Evolutionary conservation across 768 basidiomycete genomes (phyloP).

Genomic region (Russula olivacea): DNA sequence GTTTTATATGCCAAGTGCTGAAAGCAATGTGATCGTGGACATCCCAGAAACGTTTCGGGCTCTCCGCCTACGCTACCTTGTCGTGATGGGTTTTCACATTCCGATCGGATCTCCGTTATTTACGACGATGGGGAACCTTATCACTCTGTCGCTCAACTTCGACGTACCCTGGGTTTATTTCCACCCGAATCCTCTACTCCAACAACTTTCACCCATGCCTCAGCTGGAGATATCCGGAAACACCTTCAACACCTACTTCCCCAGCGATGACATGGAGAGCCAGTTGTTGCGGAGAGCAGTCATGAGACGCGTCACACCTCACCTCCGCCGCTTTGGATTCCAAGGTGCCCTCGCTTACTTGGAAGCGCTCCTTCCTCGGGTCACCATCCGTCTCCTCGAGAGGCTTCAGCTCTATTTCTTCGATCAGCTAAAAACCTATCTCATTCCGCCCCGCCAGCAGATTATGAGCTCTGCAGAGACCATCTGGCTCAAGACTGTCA

Average conservation of each 20-base stretch:
- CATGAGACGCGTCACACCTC: not conserved
- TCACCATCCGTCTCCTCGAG: not conserved
- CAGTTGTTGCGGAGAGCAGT: not conserved
- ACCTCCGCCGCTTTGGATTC: not conserved
- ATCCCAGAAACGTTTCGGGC: not conserved
- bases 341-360: not conserved
- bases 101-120: not conserved
- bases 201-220: not conserved
- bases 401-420: not conserved
- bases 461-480: not conserved
- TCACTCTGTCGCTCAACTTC: not conserved
- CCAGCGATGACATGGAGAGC: not conserved
- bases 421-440: not conserved
- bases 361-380: not conserved
- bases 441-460: not conserved
- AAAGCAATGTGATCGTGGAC: not conserved
- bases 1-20: no score
- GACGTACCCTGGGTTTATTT: not conserved
- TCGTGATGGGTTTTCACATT: not conserved
- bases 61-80: not conserved
- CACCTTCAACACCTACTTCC: no score
- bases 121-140: not conserved
- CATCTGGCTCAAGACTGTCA: not conserved
- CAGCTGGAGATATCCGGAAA: not conserved
- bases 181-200: not conserved